phyloP scores from a whole-genome alignment of 495 filamentous ascomycete species.

The Aspergillus heteromorphus region DNA sequence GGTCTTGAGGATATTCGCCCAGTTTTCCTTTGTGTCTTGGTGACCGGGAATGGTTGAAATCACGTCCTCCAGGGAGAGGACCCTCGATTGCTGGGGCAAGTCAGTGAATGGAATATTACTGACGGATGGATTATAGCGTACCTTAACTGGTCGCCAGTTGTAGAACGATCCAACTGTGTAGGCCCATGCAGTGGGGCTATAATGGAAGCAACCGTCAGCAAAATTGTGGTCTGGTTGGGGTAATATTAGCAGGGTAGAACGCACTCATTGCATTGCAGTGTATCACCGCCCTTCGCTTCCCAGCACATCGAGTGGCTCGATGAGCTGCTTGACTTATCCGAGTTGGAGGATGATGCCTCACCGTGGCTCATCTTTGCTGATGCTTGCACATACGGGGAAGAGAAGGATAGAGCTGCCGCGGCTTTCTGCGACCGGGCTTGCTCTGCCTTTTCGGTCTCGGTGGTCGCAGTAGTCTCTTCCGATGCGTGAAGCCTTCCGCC shows the following conservation, averaged over 20 bases:
- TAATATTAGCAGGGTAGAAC: no score
- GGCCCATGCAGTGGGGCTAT: constrained; percentile 7
- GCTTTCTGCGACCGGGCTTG: constrained; percentile 1
- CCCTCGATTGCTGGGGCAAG: background rate
- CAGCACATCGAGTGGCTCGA: background rate
- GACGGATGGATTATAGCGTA: background rate
- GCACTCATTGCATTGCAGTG: constrained; percentile 10
- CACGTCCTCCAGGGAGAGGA: constrained; percentile 1
- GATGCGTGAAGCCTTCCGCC: constrained; percentile 3
- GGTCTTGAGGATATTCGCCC: background rate
- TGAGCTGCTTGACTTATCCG: background rate
- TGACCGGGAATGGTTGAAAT: constrained; percentile 2
- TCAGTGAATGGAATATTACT: background rate
- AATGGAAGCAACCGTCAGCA: background rate
- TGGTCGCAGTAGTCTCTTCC: background rate
- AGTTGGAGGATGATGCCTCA: background rate
- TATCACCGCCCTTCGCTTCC: constrained; percentile 11
- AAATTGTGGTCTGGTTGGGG: no score
- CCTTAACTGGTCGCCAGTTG: constrained; percentile 11
- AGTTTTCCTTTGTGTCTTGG: constrained; percentile 1
- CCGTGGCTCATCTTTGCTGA: constrained; percentile 1
- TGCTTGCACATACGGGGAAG: constrained; percentile 6
- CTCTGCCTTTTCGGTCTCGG: background rate
- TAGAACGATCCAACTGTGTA: constrained; percentile 8
- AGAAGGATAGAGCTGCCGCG: constrained; percentile 6